Evolutionary conservation across 371 early-diverging fungal species (phyloP).

Genomic region (Lichtheimia corymbifera): DNA sequence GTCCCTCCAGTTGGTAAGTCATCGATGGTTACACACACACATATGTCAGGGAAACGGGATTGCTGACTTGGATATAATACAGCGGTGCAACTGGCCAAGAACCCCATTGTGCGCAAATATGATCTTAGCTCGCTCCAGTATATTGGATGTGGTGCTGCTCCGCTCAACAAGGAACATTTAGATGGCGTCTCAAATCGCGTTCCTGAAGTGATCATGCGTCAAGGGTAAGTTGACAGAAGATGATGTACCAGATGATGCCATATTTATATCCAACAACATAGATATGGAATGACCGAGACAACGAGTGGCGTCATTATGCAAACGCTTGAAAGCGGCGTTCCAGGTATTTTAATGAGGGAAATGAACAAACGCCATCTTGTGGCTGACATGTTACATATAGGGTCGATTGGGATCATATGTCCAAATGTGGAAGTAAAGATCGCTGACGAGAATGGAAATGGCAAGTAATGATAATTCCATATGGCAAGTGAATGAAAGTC

Average conservation of each 20-base stretch:
- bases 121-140: conserved; percentile 63
- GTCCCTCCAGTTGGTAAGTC: conserved; percentile 77
- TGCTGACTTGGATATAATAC: neutral
- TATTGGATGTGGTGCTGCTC: conserved; percentile 82
- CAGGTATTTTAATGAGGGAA: neutral
- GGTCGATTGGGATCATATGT: conserved; percentile 63
- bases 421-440: conserved; percentile 72
- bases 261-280: too few relatives aligned
- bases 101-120: conserved; percentile 68
- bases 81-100: conserved; percentile 64
- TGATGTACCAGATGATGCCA: neutral
- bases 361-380: too few relatives aligned
- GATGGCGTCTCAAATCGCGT: conserved; percentile 49
- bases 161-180: conserved; percentile 68
- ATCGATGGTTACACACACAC: too few relatives aligned
- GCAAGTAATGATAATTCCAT: conserved; percentile 3
- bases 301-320: conserved; percentile 37
- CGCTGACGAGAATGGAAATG: conserved; percentile 56
- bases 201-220: conserved; percentile 43
- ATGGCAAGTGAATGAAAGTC: neutral
- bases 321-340: conserved; percentile 11
- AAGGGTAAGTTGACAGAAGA: conserved; percentile 4
- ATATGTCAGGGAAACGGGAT: too few relatives aligned
- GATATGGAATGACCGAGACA: conserved; percentile 79
- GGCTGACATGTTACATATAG: too few relatives aligned